These are phyloP conservation scores for Thelephora terrestris DNA, from an alignment of 1,284 basidiomycete genomes.

Conservation along the genomic window DNA sequence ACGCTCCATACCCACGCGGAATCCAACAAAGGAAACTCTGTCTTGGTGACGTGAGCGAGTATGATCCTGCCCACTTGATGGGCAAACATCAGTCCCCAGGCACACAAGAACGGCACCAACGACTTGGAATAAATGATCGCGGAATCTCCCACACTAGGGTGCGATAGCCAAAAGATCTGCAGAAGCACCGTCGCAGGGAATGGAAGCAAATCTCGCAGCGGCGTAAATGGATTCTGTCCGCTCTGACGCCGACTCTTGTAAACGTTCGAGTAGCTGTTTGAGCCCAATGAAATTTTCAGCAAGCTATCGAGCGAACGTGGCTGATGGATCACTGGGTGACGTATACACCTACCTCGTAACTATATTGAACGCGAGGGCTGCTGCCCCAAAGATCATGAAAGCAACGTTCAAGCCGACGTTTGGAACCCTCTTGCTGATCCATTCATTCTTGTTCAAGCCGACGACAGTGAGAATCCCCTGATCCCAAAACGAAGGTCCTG, in stretches of 20 bases:
- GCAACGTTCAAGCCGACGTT: conserved; percentile 76
- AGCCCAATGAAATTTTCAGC: neutral
- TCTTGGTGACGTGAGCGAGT: conserved; percentile 83
- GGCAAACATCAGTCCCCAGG: conserved; percentile 84
- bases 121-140: conserved; percentile 53
- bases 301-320: neutral
- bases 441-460: conserved; percentile 41
- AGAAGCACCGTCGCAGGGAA: conserved; percentile 63
- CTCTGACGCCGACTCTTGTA: conserved; percentile 34
- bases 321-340: neutral
- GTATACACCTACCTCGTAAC: conserved; percentile 41
- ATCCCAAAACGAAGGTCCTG: conserved; percentile 83
- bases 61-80: conserved; percentile 90
- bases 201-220: conserved; percentile 72
- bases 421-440: conserved; percentile 39
- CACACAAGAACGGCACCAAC: conserved; percentile 81
- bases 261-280: conserved; percentile 66
- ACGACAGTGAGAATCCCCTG: conserved; percentile 55
- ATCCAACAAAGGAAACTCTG: conserved; percentile 83
- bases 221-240: conserved; percentile 34
- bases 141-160: conserved; percentile 46
- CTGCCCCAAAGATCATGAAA: conserved; percentile 76
- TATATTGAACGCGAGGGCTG: conserved; percentile 81
- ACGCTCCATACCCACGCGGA: conserved; percentile 78
- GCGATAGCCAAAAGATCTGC: conserved; percentile 75